Percentiles rank a stretch among this genome's conserved stretches.
Conservation (phyloP, 495 filamentous ascomycete genomes). For the Lophiostoma macrostomum region DNA sequence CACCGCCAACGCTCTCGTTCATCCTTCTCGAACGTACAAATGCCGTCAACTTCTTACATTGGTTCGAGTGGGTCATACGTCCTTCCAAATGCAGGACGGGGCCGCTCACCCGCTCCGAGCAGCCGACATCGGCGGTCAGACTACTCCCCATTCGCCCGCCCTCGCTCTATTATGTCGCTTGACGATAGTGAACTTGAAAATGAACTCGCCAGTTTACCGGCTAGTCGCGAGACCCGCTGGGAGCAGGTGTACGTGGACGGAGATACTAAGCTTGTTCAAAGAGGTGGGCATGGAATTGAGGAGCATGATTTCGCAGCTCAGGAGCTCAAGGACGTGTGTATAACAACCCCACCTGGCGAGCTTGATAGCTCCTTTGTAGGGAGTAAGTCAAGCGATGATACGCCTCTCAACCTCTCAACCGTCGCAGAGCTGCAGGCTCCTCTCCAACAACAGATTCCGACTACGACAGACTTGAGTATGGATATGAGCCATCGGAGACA, state of each 20-base stretch:
- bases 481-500: constrained; percentile 5
- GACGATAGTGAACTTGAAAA: constrained; percentile 31
- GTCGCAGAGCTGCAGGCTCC: constrained; percentile 16
- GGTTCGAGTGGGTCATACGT: constrained; percentile 38
- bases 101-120: constrained; percentile 29
- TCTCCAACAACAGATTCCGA: neutral
- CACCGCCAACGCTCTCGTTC: constrained; percentile 21
- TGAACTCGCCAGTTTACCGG: constrained; percentile 25
- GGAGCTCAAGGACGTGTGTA: constrained; percentile 20
- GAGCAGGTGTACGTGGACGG: constrained; percentile 34
- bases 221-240: constrained; percentile 29
- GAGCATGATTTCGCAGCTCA: constrained; percentile 18
- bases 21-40: constrained; percentile 28
- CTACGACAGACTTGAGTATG: neutral
- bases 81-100: constrained; percentile 25
- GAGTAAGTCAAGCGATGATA: constrained; percentile 15
- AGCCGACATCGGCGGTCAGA: constrained; percentile 21
- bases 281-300: constrained; percentile 14
- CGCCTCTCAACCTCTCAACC: constrained; percentile 14
- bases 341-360: constrained; percentile 27
- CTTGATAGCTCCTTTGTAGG: constrained; percentile 17
- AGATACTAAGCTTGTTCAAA: constrained; percentile 22
- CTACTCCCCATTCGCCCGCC: constrained; percentile 14
- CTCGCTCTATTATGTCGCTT: constrained; percentile 28
- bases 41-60: constrained; percentile 38